Percentiles rank a stretch among this genome's conserved stretches.
Conservation (phyloP, 192 early-diverging fungal genomes). For the Podila epicladia region DNA sequence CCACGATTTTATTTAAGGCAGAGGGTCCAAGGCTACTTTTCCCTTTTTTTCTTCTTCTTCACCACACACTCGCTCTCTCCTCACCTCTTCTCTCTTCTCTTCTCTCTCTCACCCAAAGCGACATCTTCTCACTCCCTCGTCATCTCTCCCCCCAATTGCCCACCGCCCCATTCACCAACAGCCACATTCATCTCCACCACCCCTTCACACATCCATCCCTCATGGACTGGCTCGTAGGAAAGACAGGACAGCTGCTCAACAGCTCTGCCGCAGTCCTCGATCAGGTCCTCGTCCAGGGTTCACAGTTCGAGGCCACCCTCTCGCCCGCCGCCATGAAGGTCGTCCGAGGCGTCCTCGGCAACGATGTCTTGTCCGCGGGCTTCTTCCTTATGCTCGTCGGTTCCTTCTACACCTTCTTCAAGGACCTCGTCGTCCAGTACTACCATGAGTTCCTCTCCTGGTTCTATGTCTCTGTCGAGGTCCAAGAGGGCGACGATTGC, state of each 20-base stretch:
- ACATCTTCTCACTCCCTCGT: neutral
- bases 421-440: conserved; percentile 34
- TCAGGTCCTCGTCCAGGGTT: conserved; percentile 28
- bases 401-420: conserved; percentile 47
- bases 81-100: neutral
- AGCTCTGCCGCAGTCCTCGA: conserved; percentile 39
- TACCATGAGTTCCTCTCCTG: conserved; percentile 43
- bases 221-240: conserved; percentile 45
- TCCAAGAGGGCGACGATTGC: conserved; percentile 48
- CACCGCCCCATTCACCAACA: neutral
- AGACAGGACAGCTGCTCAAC: conserved; percentile 38
- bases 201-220: neutral
- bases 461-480: conserved; percentile 51
- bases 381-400: conserved; percentile 49
- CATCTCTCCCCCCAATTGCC: neutral
- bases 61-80: neutral
- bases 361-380: conserved; percentile 49
- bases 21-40: neutral
- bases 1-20: neutral
- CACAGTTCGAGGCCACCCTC: conserved; percentile 38
- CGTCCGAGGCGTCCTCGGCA: conserved; percentile 42
- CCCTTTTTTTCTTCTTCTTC: neutral
- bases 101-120: neutral
- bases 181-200: neutral
- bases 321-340: conserved; percentile 45